Evolutionary conservation across 2,329 filamentous ascomycete species (phyloP).

Genomic region (Colletotrichum sp.): DNA sequence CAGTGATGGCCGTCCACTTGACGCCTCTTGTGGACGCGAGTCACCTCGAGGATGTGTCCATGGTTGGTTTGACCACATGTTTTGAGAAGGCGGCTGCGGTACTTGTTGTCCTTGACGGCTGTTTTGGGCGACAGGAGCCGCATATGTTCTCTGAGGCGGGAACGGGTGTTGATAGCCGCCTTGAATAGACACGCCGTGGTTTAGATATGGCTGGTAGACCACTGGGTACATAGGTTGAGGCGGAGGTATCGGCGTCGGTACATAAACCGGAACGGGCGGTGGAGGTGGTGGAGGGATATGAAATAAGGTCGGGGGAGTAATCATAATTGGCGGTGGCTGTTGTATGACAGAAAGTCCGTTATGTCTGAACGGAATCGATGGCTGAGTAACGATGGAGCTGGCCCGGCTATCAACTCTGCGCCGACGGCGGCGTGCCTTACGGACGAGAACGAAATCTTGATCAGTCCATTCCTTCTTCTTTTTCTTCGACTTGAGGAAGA

Average conservation of each 20-base stretch:
- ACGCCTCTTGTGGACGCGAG: neutral
- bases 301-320: neutral
- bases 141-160: neutral
- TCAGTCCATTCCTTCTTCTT: constrained; percentile 3
- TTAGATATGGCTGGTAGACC: constrained; percentile 13
- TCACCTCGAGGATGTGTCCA: neutral
- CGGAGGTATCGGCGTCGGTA: neutral
- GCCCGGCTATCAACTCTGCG: neutral
- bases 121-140: neutral
- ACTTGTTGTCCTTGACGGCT: neutral
- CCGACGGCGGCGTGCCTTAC: neutral
- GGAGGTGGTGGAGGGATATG: constrained; percentile 4
- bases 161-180: neutral
- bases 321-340: neutral
- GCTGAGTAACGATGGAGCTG: neutral
- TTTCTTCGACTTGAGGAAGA: constrained; percentile 26
- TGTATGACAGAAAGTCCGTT: neutral
- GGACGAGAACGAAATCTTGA: constrained; percentile 9
- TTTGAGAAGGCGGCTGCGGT: neutral
- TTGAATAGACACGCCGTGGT: neutral
- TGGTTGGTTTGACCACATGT: neutral
- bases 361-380: constrained; percentile 8
- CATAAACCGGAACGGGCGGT: neutral
- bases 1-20: neutral
- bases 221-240: constrained; percentile 23